These are phyloP conservation scores for Magnusiomyces suaveolens DNA, from an alignment of 1,139 yeast species.

Conservation along the genomic window DNA sequence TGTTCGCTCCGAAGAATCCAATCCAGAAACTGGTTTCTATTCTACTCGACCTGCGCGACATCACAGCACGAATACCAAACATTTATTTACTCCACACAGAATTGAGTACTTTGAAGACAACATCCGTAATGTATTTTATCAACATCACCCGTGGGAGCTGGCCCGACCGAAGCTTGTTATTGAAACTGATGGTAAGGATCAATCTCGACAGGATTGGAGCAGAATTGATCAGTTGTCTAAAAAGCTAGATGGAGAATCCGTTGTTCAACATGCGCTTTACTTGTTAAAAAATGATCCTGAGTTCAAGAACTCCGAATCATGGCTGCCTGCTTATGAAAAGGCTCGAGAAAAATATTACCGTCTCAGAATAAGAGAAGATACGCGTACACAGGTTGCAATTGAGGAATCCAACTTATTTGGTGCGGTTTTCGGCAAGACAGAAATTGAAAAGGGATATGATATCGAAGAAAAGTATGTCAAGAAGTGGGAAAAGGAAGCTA, in stretches of 20 bases:
- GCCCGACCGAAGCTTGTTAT: slow-evolving; percentile 83
- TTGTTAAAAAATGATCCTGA: slow-evolving; percentile 40
- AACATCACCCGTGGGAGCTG: slow-evolving; percentile 97
- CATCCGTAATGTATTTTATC: slow-evolving; percentile 68
- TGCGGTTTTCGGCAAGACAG: slow-evolving; percentile 53
- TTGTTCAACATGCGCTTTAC: slow-evolving; percentile 83
- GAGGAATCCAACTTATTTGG: slow-evolving; percentile 89
- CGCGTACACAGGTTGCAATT: slow-evolving; percentile 58
- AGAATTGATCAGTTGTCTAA: slow-evolving; percentile 60
- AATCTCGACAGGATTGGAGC: slow-evolving; percentile 59
- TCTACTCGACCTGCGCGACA: slow-evolving; percentile 40
- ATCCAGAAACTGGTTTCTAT: slow-evolving; percentile 29
- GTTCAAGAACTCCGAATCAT: slow-evolving; percentile 30
- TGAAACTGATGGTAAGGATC: slow-evolving; percentile 59
- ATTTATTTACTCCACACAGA: slow-evolving; percentile 49
- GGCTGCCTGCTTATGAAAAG: slow-evolving; percentile 66
- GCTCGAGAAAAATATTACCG: slow-evolving; percentile 85
- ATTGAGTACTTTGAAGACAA: slow-evolving; percentile 72
- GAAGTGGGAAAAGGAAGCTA: slow-evolving; percentile 64
- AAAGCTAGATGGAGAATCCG: slow-evolving; percentile 85
- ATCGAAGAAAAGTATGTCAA: slow-evolving; percentile 64
- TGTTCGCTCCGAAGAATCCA: slow-evolving; percentile 20
- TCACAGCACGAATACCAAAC: slow-evolving; percentile 28
- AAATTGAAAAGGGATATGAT: slow-evolving; percentile 57
- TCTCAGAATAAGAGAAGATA: slow-evolving; percentile 74